Conservation (phyloP, 495 filamentous ascomycete genomes). For the Tuber melanosporum region DNA sequence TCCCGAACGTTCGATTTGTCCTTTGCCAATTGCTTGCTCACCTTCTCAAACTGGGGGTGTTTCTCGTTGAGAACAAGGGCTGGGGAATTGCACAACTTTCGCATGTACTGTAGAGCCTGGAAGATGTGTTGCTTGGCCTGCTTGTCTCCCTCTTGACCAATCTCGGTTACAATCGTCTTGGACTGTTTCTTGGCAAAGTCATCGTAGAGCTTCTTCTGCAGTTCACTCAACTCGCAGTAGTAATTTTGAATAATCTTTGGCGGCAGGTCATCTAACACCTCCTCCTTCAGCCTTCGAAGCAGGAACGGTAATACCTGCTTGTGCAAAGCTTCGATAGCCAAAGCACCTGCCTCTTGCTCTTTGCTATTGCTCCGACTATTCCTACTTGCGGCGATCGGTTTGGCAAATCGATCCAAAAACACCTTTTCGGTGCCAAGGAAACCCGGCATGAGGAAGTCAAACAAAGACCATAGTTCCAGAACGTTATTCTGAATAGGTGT, state of each 20-base stretch:
- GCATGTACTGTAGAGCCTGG: slow-evolving; percentile 98
- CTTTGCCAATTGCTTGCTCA: slow-evolving; percentile 62
- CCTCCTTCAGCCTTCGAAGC: slow-evolving; percentile 92
- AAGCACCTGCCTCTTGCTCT: slow-evolving; percentile 92
- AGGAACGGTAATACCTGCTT: slow-evolving; percentile 97
- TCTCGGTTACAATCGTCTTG: slow-evolving; percentile 70
- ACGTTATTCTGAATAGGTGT: slow-evolving; percentile 99
- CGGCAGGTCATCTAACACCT: slow-evolving; percentile 90
- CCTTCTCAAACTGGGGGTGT: slow-evolving; percentile 83
- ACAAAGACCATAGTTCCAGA: slow-evolving; percentile 95
- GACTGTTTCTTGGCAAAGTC: slow-evolving; percentile 91
- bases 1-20: slow-evolving; percentile 75
- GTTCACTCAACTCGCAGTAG: slow-evolving; percentile 95
- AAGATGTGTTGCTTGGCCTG: slow-evolving; percentile 97
- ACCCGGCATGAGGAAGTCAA: slow-evolving; percentile 98
- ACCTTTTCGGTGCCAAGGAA: slow-evolving; percentile 98
- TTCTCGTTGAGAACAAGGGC: slow-evolving; percentile 89
- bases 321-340: slow-evolving; percentile 93
- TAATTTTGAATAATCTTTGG: slow-evolving; percentile 99
- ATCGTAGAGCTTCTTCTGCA: slow-evolving; percentile 91
- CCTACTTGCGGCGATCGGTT: slow-evolving; percentile 89
- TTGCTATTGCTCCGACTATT: slow-evolving; percentile 96
- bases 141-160: slow-evolving; percentile 67
- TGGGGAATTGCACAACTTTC: slow-evolving; percentile 95
- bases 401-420: slow-evolving; percentile 93